Percentiles rank a stretch among this genome's conserved stretches.
Conservation (phyloP, 768 basidiomycete species). For the Kwoniella heveanensis region DNA sequence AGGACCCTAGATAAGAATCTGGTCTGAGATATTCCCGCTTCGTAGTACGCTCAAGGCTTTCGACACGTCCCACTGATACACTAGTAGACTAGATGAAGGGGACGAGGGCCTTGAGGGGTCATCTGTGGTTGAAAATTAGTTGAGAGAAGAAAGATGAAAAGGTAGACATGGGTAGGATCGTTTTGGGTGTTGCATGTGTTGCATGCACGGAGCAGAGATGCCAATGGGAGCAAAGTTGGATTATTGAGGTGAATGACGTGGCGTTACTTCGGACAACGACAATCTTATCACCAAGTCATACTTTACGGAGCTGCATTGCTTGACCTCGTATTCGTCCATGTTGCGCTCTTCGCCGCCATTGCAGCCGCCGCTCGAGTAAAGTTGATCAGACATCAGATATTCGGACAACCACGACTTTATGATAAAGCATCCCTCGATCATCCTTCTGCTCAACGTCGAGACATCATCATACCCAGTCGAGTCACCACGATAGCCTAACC, state of each 20-base stretch:
- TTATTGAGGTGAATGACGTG: too few species aligned
- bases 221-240: too few species aligned
- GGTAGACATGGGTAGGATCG: neutral
- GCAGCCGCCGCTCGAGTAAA: neutral
- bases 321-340: neutral
- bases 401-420: neutral
- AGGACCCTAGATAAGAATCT: constrained; percentile 27
- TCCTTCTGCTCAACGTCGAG: neutral
- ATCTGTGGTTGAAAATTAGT: constrained; percentile 30
- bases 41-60: constrained; percentile 34
- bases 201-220: too few species aligned
- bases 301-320: too few species aligned
- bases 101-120: constrained; percentile 40
- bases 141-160: neutral
- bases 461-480: neutral
- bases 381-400: neutral
- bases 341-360: constrained; percentile 1
- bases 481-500: neutral
- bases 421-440: neutral
- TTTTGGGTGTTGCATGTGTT: too few species aligned
- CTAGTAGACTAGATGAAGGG: neutral
- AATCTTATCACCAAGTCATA: too few species aligned
- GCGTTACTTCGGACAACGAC: too few species aligned
- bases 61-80: constrained; percentile 30
- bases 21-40: neutral